A percentile compares a stretch with the other conserved stretches of the same genome.
These are phyloP conservation scores for Stylosanthes scabra DNA, from an alignment of 331 rosid genomes.

Conservation along the genomic window DNA sequence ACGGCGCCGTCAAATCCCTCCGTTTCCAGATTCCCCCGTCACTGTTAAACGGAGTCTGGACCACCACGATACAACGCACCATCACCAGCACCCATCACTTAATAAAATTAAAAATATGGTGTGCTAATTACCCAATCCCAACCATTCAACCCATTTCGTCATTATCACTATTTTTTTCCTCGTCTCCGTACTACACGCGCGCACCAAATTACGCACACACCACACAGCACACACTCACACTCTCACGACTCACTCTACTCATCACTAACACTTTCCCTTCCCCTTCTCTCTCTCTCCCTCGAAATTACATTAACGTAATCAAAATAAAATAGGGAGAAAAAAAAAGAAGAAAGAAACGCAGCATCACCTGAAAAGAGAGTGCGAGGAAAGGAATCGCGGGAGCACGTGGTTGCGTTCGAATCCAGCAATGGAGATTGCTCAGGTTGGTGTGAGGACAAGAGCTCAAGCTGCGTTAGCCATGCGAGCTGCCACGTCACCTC, in stretches of 20 bases:
- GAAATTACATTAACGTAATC: constrained; percentile 28
- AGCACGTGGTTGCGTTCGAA: constrained; percentile 44
- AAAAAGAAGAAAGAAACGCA: constrained; percentile 13
- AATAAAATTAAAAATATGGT: constrained; percentile 37
- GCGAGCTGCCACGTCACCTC: constrained; percentile 38
- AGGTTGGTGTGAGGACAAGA: constrained; percentile 61
- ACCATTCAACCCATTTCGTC: constrained; percentile 52
- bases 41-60: constrained; percentile 68
- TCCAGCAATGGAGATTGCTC: constrained; percentile 65
- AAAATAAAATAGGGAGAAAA: constrained; percentile 4
- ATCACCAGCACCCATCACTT: constrained; percentile 37
- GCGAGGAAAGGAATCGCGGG: constrained; percentile 55
- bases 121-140: constrained; percentile 50
- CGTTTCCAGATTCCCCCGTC: constrained; percentile 82
- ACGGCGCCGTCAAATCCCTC: constrained; percentile 95
- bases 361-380: constrained; percentile 29
- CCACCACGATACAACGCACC: constrained; percentile 52
- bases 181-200: constrained; percentile 52
- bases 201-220: constrained; percentile 35
- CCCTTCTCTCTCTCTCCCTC: constrained; percentile 30
- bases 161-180: constrained; percentile 46
- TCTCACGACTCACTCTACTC: too few species aligned
- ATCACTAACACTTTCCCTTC: background rate
- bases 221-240: background rate
- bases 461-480: constrained; percentile 55